Percentiles rank a stretch among this genome's conserved stretches.
Conservation (phyloP, 1,284 basidiomycete genomes). For the Retiboletus flavoniger region DNA sequence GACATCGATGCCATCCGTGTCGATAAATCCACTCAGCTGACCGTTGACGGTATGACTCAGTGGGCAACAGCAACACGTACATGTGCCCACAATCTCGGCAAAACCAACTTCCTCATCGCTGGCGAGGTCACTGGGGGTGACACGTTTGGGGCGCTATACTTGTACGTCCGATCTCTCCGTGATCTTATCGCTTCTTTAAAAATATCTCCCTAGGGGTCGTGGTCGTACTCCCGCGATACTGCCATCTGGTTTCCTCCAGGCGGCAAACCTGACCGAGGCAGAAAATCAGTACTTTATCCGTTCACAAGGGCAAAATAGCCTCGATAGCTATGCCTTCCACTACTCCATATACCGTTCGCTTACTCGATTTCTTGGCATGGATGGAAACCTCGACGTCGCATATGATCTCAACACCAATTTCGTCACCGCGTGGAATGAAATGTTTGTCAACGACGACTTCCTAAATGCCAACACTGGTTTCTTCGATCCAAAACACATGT, state of each 20-base stretch:
- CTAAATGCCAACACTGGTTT: constrained; percentile 65
- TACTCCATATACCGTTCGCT: constrained; percentile 88
- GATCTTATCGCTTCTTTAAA: not conserved
- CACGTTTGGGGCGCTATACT: constrained; percentile 82
- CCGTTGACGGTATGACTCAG: constrained; percentile 71
- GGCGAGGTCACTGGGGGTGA: constrained; percentile 96
- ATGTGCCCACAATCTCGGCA: constrained; percentile 71
- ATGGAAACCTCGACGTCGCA: constrained; percentile 85
- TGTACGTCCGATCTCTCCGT: constrained; percentile 46
- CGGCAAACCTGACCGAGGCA: constrained; percentile 60
- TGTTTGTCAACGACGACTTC: constrained; percentile 86
- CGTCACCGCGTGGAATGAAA: constrained; percentile 83
- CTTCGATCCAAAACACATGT: constrained; percentile 85
- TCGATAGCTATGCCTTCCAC: constrained; percentile 85
- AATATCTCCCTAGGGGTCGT: constrained; percentile 58
- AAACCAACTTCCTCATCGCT: constrained; percentile 85
- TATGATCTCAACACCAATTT: constrained; percentile 83
- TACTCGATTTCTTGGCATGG: constrained; percentile 86
- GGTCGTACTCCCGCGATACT: constrained; percentile 74
- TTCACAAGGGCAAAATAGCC: constrained; percentile 53
- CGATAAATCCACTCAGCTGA: constrained; percentile 91
- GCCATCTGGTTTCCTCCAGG: constrained; percentile 63
- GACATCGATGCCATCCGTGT: constrained; percentile 92
- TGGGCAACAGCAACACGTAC: constrained; percentile 74
- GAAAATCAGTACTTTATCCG: constrained; percentile 80